A percentile compares a stretch with the other conserved stretches of the same genome.
Evolutionary conservation across 1,284 basidiomycete species (phyloP).

Genomic region (Neotropicomus parvogracilis): DNA sequence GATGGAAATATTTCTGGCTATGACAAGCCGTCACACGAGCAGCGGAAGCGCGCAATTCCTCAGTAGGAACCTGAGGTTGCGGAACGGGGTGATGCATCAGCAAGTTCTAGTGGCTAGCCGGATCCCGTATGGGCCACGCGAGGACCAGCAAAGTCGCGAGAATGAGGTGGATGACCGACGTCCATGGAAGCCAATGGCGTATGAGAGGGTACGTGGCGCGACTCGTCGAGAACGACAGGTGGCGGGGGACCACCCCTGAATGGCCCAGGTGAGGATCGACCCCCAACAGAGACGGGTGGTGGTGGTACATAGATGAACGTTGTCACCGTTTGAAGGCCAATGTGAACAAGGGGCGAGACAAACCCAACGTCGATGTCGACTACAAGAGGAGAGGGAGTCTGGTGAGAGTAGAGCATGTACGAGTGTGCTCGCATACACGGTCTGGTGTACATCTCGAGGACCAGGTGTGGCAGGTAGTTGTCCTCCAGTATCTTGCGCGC

Average conservation of each 20-base stretch:
- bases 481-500: constrained; percentile 76
- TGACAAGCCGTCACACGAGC: constrained; percentile 39
- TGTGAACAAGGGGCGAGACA: constrained; percentile 53
- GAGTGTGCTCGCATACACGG: constrained; percentile 79
- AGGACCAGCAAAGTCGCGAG: constrained; percentile 50
- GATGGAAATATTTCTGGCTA: constrained; percentile 49
- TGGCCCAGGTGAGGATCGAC: constrained; percentile 58
- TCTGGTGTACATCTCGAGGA: constrained; percentile 93
- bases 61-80: constrained; percentile 45
- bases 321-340: constrained; percentile 43
- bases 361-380: constrained; percentile 37
- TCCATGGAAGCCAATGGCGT: constrained; percentile 83
- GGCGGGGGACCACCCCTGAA: constrained; percentile 77
- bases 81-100: constrained; percentile 67
- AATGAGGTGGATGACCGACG: constrained; percentile 61
- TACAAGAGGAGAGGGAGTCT: constrained; percentile 63
- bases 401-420: constrained; percentile 59
- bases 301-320: constrained; percentile 62
- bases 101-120: constrained; percentile 50
- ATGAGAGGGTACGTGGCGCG: constrained; percentile 58
- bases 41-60: constrained; percentile 45
- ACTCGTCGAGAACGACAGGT: constrained; percentile 70
- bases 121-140: constrained; percentile 49
- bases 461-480: constrained; percentile 80
- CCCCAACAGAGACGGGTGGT: constrained; percentile 46